These are phyloP conservation scores for Strigomonas culicis DNA, from an alignment of 208 protist species.

Conservation along the genomic window DNA sequence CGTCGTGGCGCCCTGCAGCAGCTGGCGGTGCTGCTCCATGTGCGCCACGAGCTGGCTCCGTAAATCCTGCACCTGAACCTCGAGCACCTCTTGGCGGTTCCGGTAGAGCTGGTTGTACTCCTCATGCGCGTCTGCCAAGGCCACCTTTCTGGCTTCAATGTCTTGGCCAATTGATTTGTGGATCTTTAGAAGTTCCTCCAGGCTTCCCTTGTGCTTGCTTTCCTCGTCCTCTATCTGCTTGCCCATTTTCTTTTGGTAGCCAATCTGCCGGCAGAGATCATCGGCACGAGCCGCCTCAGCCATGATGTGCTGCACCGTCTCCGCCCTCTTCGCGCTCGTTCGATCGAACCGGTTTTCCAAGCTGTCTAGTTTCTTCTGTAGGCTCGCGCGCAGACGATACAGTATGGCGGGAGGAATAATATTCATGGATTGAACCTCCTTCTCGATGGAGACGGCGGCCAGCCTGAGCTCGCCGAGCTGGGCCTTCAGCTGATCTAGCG, in stretches of 20 bases:
- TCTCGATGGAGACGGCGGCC: slow-evolving; percentile 4
- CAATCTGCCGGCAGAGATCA: slow-evolving; percentile 22
- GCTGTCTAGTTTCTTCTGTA: slow-evolving; percentile 24
- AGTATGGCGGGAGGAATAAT: slow-evolving; percentile 23
- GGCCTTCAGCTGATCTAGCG: slow-evolving; percentile 22
- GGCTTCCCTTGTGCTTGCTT: background rate
- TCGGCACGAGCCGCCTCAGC: slow-evolving; percentile 31
- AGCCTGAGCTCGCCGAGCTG: slow-evolving; percentile 18
- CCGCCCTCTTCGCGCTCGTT: slow-evolving; percentile 17
- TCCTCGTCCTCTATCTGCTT: slow-evolving; percentile 7
- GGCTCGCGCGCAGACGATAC: slow-evolving; percentile 15
- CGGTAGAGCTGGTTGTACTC: too few species aligned
- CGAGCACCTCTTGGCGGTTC: too few species aligned
- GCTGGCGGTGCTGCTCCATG: slow-evolving; percentile 26
- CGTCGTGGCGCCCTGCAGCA: slow-evolving; percentile 27
- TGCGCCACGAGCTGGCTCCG: background rate
- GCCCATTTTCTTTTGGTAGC: slow-evolving; percentile 8
- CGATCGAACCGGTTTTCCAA: slow-evolving; percentile 40
- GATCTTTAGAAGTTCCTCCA: background rate
- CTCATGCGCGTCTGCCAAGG: too few species aligned
- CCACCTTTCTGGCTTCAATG: too few species aligned
- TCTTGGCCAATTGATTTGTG: too few species aligned
- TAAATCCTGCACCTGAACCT: too few species aligned
- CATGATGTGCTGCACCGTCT: slow-evolving; percentile 31
- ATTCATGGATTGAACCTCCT: background rate